Percentiles rank a stretch among this genome's conserved stretches.
phyloP scores from a whole-genome alignment of 306 rosid species.

The Cicer judaicum region DNA sequence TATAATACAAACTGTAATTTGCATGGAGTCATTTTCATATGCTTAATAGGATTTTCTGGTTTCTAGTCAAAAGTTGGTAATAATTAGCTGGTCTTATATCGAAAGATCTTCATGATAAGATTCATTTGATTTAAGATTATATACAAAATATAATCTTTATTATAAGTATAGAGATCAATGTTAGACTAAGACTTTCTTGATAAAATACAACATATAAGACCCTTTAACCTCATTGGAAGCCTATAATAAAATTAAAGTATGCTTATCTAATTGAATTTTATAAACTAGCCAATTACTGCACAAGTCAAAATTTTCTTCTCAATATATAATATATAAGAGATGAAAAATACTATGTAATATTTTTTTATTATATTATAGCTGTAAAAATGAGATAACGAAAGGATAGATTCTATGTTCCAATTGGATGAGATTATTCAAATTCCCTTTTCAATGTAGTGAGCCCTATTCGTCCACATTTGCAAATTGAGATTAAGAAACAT shows the following conservation, averaged over 20 bases:
- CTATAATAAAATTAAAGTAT: conserved; percentile 11
- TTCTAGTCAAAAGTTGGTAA: conserved; percentile 43
- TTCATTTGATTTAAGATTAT: conserved; percentile 16
- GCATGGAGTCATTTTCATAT: conserved; percentile 36
- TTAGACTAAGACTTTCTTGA: conserved; percentile 21
- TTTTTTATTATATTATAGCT: conserved; percentile 52
- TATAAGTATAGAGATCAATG: background rate
- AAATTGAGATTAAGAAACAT: conserved; percentile 41
- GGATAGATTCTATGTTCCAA: conserved; percentile 67
- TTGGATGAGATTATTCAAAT: conserved; percentile 70
- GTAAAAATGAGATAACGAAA: conserved; percentile 47
- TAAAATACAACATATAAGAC: background rate
- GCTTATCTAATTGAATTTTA: conserved; percentile 36
- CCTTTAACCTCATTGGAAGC: conserved; percentile 10
- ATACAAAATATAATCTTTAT: background rate
- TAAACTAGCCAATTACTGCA: conserved; percentile 23
- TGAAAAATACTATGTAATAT: background rate
- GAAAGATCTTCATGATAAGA: conserved; percentile 32
- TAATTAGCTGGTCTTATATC: conserved; percentile 33
- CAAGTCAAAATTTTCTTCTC: background rate
- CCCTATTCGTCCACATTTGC: conserved; percentile 55
- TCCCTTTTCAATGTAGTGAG: conserved; percentile 59
- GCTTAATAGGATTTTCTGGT: conserved; percentile 41
- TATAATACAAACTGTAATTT: background rate
- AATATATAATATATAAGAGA: background rate